Percentiles rank a stretch among this genome's conserved stretches.
phyloP scores from a whole-genome alignment of 169 alveolate species.

The Neospora caninum region DNA sequence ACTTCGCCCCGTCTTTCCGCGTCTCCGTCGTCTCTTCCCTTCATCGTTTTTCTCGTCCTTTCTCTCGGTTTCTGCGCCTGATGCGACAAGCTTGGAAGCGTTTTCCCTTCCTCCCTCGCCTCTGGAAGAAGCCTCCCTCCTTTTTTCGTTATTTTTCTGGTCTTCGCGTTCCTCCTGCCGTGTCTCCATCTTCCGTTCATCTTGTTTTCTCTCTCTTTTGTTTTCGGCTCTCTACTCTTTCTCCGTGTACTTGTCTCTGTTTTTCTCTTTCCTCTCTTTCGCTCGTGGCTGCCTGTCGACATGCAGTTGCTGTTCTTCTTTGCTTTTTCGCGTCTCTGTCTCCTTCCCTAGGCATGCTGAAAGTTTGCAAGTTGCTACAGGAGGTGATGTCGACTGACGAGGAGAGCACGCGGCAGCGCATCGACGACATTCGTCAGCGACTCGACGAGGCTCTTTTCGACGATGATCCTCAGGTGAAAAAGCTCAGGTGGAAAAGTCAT shows the following conservation, averaged over 20 bases:
- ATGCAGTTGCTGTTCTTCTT: neutral
- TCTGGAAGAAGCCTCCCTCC: no score
- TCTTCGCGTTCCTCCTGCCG: no score
- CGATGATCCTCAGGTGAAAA: neutral
- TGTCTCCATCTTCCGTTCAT: neutral
- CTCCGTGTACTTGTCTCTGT: no score
- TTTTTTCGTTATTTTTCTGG: no score
- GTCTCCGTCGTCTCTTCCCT: neutral
- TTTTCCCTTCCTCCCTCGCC: no score
- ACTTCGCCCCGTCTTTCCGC: neutral
- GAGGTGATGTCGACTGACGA: conserved; percentile 1
- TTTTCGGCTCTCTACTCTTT: neutral
- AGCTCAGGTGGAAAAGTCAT: no score
- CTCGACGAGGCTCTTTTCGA: conserved; percentile 3
- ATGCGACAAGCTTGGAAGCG: no score
- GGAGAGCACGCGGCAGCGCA: neutral
- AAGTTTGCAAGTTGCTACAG: conserved; percentile 12
- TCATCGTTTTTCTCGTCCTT: neutral
- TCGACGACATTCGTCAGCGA: neutral
- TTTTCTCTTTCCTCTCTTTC: neutral
- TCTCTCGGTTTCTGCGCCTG: no score
- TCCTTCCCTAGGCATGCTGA: neutral
- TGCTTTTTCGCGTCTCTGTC: neutral
- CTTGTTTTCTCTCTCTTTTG: neutral
- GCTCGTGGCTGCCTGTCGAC: neutral